A percentile compares a stretch with the other conserved stretches of the same genome.
Evolutionary conservation across 345 rosid genomes (phyloP).

Genomic region (Populus alba): DNA sequence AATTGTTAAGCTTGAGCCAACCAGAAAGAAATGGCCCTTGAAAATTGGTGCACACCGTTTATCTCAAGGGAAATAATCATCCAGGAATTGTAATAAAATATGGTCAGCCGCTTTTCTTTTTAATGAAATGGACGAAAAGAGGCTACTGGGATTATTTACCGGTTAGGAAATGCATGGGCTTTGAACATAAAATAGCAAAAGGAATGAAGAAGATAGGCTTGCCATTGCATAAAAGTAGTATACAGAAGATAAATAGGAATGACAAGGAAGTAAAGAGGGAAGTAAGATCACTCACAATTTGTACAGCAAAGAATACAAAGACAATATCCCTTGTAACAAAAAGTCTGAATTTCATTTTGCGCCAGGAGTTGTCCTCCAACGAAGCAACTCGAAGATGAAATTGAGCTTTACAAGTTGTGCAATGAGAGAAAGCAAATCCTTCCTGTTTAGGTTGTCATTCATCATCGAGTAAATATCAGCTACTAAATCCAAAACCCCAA

Average conservation of each 20-base stretch:
- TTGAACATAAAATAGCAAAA: too few species aligned
- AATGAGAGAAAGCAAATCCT: conserved; percentile 96
- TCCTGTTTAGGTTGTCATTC: conserved; percentile 41
- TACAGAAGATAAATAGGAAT: background rate
- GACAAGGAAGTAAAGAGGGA: background rate
- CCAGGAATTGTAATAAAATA: too few species aligned
- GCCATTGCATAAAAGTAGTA: background rate
- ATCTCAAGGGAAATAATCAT: too few species aligned
- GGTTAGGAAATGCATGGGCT: too few species aligned
- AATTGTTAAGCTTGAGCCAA: background rate
- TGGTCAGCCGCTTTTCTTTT: too few species aligned
- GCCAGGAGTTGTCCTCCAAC: conserved; percentile 86
- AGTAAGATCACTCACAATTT: conserved; percentile 50
- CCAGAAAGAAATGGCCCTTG: background rate
- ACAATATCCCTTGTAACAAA: conserved; percentile 94
- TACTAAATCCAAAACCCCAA: background rate
- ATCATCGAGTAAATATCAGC: background rate
- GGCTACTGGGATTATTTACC: too few species aligned
- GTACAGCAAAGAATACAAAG: conserved; percentile 83
- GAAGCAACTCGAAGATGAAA: conserved; percentile 70
- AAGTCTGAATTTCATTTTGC: conserved; percentile 80
- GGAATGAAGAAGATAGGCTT: background rate
- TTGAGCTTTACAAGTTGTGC: conserved; percentile 86
- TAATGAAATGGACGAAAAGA: too few species aligned
- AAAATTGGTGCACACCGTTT: background rate